phyloP scores from a whole-genome alignment of 352 stramenopile species.

The Phytophthora ohioensis region DNA sequence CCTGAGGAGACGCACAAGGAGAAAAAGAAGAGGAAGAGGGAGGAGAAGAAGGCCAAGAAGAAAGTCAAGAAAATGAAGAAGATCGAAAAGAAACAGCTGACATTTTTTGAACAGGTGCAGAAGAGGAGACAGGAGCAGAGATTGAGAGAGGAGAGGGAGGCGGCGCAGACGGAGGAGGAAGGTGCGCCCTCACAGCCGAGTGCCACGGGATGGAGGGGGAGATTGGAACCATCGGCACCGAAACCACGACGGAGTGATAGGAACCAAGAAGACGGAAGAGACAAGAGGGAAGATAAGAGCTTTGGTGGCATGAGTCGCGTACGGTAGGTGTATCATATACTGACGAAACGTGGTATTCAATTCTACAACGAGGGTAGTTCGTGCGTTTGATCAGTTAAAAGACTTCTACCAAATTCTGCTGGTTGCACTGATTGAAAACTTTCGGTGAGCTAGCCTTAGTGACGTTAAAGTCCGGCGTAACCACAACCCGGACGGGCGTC shows the following conservation, averaged over 20 bases:
- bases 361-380: too few species aligned
- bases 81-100: slow-evolving; percentile 58
- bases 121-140: slow-evolving; percentile 47
- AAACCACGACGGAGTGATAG: slow-evolving; percentile 25
- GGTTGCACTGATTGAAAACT: too few species aligned
- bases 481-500: too few species aligned
- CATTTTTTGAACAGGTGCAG: slow-evolving; percentile 62
- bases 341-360: neutral
- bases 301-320: slow-evolving; percentile 68
- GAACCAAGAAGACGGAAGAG: slow-evolving; percentile 9
- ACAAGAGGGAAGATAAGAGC: slow-evolving; percentile 44
- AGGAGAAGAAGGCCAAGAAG: slow-evolving; percentile 68
- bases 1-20: slow-evolving; percentile 62
- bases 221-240: slow-evolving; percentile 56
- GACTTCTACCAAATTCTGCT: too few species aligned
- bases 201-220: slow-evolving; percentile 70
- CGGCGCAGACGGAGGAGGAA: slow-evolving; percentile 17
- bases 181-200: slow-evolving; percentile 36
- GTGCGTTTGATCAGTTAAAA: too few species aligned
- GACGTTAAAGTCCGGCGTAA: too few species aligned
- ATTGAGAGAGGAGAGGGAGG: slow-evolving; percentile 36
- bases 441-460: neutral
- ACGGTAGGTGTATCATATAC: slow-evolving; percentile 40
- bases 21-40: slow-evolving; percentile 66
- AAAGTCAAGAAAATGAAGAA: slow-evolving; percentile 58